These are phyloP conservation scores for Fennellomyces sp. DNA, from an alignment of 371 early-diverging fungal species.

Conservation along the genomic window DNA sequence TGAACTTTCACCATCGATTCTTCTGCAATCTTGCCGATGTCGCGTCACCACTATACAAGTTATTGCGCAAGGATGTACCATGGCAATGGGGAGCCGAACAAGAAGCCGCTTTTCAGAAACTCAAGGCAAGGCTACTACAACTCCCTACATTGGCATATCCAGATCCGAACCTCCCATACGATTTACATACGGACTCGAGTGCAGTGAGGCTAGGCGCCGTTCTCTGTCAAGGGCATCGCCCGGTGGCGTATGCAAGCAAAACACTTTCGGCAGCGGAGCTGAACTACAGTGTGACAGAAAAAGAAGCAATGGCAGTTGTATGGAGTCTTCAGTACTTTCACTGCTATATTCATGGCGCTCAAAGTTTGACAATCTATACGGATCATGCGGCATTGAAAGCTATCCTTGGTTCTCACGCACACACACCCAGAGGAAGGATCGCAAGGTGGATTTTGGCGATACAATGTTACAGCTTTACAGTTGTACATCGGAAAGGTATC, in stretches of 20 bases:
- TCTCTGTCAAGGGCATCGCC: background rate
- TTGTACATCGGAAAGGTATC: background rate
- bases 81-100: background rate
- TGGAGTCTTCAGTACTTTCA: slow-evolving; percentile 1
- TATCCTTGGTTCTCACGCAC: background rate
- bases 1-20: background rate
- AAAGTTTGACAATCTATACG: background rate
- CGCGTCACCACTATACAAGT: background rate
- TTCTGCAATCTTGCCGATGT: background rate
- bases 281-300: background rate
- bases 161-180: background rate
- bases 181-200: background rate
- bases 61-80: background rate
- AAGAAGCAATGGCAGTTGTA: background rate
- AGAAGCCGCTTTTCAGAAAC: background rate
- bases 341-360: background rate
- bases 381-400: background rate
- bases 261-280: background rate
- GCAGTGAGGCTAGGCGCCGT: background rate
- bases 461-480: background rate
- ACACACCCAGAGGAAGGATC: background rate
- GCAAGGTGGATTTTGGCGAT: background rate
- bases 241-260: background rate
- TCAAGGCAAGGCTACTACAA: background rate
- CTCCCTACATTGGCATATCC: background rate